These are phyloP conservation scores for Ophiostoma sp. DNA, from an alignment of 2,329 filamentous ascomycete genomes.

Conservation along the genomic window DNA sequence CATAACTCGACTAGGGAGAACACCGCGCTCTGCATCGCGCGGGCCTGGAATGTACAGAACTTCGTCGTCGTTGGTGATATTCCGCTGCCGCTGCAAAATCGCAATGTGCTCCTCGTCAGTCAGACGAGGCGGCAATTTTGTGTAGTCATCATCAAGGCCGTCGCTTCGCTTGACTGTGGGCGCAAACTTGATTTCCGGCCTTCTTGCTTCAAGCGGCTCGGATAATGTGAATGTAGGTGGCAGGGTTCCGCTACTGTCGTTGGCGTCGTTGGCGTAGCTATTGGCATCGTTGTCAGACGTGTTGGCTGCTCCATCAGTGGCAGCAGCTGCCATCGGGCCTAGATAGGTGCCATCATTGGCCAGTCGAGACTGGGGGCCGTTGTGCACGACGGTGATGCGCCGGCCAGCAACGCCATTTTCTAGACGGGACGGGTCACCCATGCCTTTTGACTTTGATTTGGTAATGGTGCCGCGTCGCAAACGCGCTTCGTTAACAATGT, in stretches of 20 bases:
- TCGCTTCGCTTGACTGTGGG: conserved; percentile 59
- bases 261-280: not conserved
- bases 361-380: conserved; percentile 47
- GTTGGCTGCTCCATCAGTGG: conserved; percentile 15
- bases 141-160: conserved; percentile 45
- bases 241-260: not conserved
- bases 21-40: conserved; percentile 78
- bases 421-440: conserved; percentile 42
- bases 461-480: conserved; percentile 59
- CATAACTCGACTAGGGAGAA: conserved; percentile 56
- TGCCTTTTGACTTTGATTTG: conserved; percentile 53
- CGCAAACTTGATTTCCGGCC: conserved; percentile 61
- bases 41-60: conserved; percentile 84
- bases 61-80: conserved; percentile 60
- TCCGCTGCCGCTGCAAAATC: conserved; percentile 78
- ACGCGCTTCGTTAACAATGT: conserved; percentile 69
- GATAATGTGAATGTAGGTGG: conserved; percentile 21
- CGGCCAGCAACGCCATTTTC: conserved; percentile 62
- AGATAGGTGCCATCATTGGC: conserved; percentile 57
- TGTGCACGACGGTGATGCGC: conserved; percentile 61
- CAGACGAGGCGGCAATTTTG: conserved; percentile 48
- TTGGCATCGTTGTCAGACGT: not conserved
- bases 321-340: conserved; percentile 32
- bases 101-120: conserved; percentile 76
- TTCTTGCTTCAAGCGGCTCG: conserved; percentile 28